Evolutionary conservation across 345 rosid genomes (phyloP).

Genomic region (Bruguiera gymnorhiza): DNA sequence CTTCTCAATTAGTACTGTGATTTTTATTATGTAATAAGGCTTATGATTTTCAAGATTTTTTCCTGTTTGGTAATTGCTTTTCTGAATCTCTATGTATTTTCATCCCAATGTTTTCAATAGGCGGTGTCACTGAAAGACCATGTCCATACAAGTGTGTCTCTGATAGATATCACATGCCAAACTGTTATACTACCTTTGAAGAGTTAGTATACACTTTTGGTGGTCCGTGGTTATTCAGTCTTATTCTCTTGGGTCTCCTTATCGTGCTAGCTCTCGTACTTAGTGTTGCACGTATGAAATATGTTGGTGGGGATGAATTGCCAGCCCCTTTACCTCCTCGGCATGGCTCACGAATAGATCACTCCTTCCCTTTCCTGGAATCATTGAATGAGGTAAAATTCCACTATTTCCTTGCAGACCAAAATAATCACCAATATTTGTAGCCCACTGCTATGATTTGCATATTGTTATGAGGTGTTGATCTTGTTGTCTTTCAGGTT

Average conservation of each 20-base stretch:
- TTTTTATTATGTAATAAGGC: not conserved
- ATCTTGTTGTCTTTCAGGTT: conserved; percentile 45
- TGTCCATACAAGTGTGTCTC: conserved; percentile 83
- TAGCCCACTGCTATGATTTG: not conserved
- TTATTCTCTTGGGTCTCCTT: conserved; percentile 69
- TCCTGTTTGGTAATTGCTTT: not conserved
- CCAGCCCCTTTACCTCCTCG: conserved; percentile 58
- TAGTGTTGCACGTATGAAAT: conserved; percentile 92
- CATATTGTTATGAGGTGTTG: not conserved
- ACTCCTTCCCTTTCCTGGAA: conserved; percentile 91
- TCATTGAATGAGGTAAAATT: conserved; percentile 74
- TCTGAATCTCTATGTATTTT: conserved; percentile 4
- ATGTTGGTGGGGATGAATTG: conserved; percentile 75
- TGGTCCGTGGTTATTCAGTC: conserved; percentile 85
- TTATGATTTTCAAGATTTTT: conserved; percentile 8
- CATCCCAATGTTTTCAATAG: conserved; percentile 33
- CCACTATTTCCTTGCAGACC: conserved; percentile 1
- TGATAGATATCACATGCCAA: conserved; percentile 87
- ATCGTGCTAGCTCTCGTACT: conserved; percentile 79
- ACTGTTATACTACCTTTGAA: conserved; percentile 85
- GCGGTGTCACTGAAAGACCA: conserved; percentile 80
- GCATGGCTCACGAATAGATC: conserved; percentile 64
- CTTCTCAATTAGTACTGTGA: not conserved
- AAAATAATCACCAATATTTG: not conserved
- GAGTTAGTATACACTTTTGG: conserved; percentile 93